Conservation (phyloP, 2,329 filamentous ascomycete genomes). For the Ophiocordyceps camponoti-rufipedis region DNA sequence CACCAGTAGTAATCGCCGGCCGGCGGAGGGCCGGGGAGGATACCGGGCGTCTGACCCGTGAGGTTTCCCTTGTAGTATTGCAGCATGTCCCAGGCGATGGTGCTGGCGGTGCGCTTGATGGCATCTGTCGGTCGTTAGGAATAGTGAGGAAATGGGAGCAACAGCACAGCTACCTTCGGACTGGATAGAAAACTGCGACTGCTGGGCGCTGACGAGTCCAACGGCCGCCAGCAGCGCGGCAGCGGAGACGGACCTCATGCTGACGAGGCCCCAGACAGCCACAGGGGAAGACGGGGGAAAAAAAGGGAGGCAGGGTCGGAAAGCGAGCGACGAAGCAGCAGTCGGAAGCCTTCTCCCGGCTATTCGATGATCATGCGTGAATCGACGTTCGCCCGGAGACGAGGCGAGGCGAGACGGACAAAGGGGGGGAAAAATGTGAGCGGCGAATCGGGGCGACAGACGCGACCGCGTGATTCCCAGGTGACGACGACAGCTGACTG, state of each 20-base stretch:
- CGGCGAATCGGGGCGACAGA: neutral
- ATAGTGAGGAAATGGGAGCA: neutral
- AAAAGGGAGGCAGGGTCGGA: neutral
- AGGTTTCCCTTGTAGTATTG: constrained; percentile 31
- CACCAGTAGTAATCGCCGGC: constrained; percentile 50
- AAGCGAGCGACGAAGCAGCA: neutral
- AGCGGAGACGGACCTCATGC: neutral
- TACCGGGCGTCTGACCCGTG: constrained; percentile 33
- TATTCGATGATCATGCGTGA: neutral
- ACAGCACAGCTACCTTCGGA: neutral
- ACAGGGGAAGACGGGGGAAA: too few species aligned
- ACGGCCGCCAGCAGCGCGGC: neutral
- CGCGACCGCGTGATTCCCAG: neutral
- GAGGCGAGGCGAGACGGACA: neutral
- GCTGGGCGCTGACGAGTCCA: neutral
- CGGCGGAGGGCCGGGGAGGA: constrained; percentile 35
- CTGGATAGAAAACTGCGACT: neutral
- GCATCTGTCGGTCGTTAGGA: neutral
- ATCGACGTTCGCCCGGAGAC: neutral
- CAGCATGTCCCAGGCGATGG: constrained; percentile 32
- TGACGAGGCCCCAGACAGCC: neutral
- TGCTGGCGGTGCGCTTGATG: constrained; percentile 12
- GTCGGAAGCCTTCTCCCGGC: neutral
- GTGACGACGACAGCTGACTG: neutral
- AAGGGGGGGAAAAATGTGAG: neutral